Evolutionary conservation across 148 eudicot species (phyloP), one percentile per base, ranked within the genome.

Genomic region (Cornus suecica): DNA sequence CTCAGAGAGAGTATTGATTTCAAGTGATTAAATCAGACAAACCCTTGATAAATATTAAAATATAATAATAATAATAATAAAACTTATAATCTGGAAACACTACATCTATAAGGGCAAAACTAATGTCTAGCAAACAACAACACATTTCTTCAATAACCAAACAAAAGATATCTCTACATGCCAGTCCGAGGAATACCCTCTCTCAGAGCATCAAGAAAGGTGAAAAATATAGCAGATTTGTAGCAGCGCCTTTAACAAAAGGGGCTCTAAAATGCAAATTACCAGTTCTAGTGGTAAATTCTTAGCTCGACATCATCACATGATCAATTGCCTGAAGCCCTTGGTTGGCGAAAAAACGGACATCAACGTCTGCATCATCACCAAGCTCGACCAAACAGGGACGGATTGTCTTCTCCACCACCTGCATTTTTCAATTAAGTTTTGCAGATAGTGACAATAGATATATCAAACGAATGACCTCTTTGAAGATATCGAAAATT

Each of bases 331-430:
- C 87, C 71, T 90, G 93, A 42, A 94, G 88, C 13, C 95, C 97
- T 84, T 92, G 88, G 74, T 85, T 90, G 72, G 98, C 97, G 51
- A 87, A 94, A 79, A 74, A 89, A 34, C 98, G 90, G 24, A 92
- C 98, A 86, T 94, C 97, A 11, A 94, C 94, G 71, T 94, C 98
- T 41, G 98, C 95, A 78, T 94, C 98, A 69, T 94, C 98, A 1
- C 84, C 83, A 66, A 94, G 85, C 87, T 92, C 95, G 6, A 82
- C 91, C 74, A 94, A 87, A 82, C 87, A 76, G 0, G 98, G 92
- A 1, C 93, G 88, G n/a, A 94, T 89, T 1, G 93, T 89, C 72
- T 83, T 84, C 82, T 92, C 98, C 45, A 87, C 92, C 70, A 94
- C 92, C 98, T 94, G 74, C 68, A 85, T 51, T 31, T 10, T n/a